Conservation (phyloP, 1,284 basidiomycete genomes). For the Cryptococcus neoformans region DNA sequence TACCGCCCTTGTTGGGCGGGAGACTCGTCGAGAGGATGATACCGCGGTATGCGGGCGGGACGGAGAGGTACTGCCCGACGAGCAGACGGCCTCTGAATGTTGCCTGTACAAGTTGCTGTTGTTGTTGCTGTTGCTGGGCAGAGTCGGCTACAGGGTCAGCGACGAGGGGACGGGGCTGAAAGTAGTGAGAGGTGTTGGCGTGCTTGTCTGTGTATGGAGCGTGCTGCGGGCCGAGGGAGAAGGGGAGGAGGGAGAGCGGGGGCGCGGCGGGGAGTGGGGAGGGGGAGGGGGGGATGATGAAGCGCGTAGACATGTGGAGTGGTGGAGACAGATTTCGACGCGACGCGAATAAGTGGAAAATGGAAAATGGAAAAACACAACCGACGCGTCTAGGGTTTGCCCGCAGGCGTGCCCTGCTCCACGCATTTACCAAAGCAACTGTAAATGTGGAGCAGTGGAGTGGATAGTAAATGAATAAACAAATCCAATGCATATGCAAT, state of each 20-base stretch:
- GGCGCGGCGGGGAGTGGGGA: slow-evolving; percentile 13
- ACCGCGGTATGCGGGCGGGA: slow-evolving; percentile 36
- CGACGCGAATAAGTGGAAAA: background rate
- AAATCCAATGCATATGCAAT: no score
- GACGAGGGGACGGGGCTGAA: slow-evolving; percentile 29
- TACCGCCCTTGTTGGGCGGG: slow-evolving; percentile 21
- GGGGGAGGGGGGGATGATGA: slow-evolving; percentile 9
- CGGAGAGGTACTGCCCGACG: slow-evolving; percentile 28
- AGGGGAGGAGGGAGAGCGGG: slow-evolving; percentile 40
- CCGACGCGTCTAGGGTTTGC: no score
- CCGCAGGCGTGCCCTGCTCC: no score
- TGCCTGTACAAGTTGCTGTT: slow-evolving; percentile 10
- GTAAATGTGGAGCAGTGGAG: no score
- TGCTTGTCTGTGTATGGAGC: slow-evolving; percentile 17
- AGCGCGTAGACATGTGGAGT: slow-evolving; percentile 2
- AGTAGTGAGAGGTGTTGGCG: slow-evolving; percentile 24
- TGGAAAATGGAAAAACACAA: no score
- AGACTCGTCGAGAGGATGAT: slow-evolving; percentile 22
- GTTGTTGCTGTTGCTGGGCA: background rate
- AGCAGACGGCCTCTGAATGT: slow-evolving; percentile 39
- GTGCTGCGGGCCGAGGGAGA: slow-evolving; percentile 30
- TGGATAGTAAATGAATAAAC: no score
- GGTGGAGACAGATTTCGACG: background rate
- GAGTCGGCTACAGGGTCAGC: slow-evolving; percentile 1
- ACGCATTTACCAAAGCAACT: no score